Percentiles rank a stretch among this genome's conserved stretches.
These are phyloP conservation scores for Sporothrix sp. DNA, from an alignment of 2,329 filamentous ascomycete genomes.

Conservation along the genomic window DNA sequence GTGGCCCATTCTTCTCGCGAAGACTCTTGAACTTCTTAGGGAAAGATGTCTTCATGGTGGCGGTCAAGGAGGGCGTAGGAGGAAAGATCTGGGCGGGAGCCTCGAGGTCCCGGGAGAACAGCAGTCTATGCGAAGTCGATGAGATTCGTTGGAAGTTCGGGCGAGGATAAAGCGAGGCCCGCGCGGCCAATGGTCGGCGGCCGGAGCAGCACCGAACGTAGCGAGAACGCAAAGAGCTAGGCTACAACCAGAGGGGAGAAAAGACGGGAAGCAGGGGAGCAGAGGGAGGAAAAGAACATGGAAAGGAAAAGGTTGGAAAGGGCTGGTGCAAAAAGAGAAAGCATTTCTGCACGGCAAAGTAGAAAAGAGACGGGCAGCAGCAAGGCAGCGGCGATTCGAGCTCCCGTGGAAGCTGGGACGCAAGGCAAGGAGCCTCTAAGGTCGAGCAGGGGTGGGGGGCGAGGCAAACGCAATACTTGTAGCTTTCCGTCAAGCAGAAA, in stretches of 20 bases:
- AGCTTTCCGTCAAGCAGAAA: background rate
- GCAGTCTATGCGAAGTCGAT: background rate
- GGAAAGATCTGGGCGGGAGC: background rate
- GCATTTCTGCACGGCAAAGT: background rate
- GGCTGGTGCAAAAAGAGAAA: background rate
- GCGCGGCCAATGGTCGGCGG: no score
- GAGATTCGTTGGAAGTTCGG: no score
- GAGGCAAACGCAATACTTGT: background rate
- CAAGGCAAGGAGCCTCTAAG: background rate
- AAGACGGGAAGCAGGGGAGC: no score
- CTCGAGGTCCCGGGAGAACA: background rate
- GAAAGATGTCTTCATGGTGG: slow-evolving; percentile 42
- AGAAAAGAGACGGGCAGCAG: background rate
- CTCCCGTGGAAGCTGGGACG: slow-evolving; percentile 1
- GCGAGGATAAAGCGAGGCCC: no score
- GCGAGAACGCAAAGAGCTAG: no score
- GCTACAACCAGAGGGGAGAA: no score
- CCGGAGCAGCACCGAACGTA: no score
- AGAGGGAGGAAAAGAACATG: background rate
- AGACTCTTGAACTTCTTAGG: slow-evolving; percentile 60
- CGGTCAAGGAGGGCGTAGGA: slow-evolving; percentile 1
- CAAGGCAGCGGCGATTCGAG: background rate
- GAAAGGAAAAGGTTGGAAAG: background rate
- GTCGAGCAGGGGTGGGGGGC: background rate
- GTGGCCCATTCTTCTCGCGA: slow-evolving; percentile 51